Base-by-base conservation (phyloP, 2,329 filamentous ascomycete genomes). In the Alternaria novae-zelandiae region DNA sequence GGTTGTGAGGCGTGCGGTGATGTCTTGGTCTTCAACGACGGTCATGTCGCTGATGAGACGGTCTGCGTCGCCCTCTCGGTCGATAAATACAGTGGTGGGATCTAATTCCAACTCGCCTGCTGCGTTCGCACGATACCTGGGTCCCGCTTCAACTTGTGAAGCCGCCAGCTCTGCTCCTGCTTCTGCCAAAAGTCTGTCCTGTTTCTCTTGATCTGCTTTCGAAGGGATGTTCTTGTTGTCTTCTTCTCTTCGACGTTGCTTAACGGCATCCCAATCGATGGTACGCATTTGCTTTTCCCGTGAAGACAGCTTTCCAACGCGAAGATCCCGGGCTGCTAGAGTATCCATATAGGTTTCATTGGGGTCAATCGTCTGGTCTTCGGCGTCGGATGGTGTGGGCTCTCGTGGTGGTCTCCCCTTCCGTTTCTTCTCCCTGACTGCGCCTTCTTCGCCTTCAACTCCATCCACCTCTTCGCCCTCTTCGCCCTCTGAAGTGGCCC, bases 21-120 rank as follows among this genome's bases (percentile, higher is more conserved):
- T 90, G 71, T 94, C 91, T 80, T 93, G 90, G 76, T 95, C 91
- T 71, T 93, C 91, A 28, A 91, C 85, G 53, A 88, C 86, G 72
- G 91, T 87, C 72, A 85, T 77, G 10, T 80, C 77, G 36, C 86
- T 85, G 41, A 85, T 83, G 50, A 84, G 84, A 23, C 85, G 84
- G 6, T 84, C 84, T 4, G 87, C 89, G 46, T 86, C 83, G 28
- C 89, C 89, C 74, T 92, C 89, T 5, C 90, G 86, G 77, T 94
- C 89, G 66, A 94, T 86, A 43, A 87, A 83, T 15, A 91, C 84
- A 1, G 90, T 90, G 53, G 83, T 85, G 70, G 91, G 88, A 74
- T 93, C 89, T 47, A 92, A 81, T 12, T 93, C 87, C 71, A 95
- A 90, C 70, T 91, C 85, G 8, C 92, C 92, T 77, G 93, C 88